phyloP scores from a whole-genome alignment of 2,329 filamentous ascomycete genomes.

The Thelonectria olida region DNA sequence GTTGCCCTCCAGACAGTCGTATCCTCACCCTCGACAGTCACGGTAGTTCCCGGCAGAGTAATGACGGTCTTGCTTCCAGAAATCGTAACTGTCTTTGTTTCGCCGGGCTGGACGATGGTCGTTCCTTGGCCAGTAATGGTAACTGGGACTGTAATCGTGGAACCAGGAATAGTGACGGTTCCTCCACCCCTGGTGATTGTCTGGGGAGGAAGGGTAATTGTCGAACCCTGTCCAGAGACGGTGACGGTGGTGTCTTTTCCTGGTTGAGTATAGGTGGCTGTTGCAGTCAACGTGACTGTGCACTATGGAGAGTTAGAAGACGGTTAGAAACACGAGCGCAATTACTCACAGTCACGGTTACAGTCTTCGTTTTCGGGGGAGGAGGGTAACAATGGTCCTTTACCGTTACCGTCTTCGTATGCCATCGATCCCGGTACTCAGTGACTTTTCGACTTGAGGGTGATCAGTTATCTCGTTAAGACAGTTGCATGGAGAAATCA shows the following conservation, averaged over 20 bases:
- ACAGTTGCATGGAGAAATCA: background rate
- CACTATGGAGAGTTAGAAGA: background rate
- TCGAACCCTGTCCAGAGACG: background rate
- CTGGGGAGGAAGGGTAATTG: background rate
- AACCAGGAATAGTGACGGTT: conserved; percentile 5
- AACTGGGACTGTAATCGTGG: background rate
- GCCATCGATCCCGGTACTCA: background rate
- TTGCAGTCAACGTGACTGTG: background rate
- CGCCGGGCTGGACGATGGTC: background rate
- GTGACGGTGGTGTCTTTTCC: conserved; percentile 4
- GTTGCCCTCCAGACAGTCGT: background rate
- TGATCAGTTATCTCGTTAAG: background rate
- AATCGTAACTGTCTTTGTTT: conserved; percentile 4
- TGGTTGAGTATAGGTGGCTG: background rate
- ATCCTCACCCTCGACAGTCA: background rate
- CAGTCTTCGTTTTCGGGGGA: background rate
- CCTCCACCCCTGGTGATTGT: background rate
- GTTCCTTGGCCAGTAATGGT: conserved; percentile 1
- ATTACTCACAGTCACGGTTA: conserved; percentile 5
- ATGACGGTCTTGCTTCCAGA: background rate
- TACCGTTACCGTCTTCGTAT: background rate
- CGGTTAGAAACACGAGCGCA: background rate
- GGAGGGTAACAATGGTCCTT: background rate
- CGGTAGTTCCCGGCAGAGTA: conserved; percentile 1
- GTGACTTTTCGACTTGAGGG: background rate